Conservation (phyloP, 1,139 yeast species). For the Wickerhamomyces sp. region DNA sequence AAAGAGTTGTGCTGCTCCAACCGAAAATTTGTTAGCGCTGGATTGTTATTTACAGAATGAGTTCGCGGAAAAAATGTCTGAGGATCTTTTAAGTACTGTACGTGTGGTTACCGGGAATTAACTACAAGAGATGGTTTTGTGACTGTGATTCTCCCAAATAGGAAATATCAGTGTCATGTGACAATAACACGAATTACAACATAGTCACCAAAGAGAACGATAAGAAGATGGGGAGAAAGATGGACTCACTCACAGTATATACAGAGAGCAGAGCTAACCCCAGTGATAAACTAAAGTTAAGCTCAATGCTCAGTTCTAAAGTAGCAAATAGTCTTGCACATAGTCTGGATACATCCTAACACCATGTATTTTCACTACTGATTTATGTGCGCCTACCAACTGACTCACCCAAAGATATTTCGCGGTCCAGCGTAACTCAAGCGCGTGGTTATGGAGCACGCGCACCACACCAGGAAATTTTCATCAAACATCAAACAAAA, state of each 20-base stretch:
- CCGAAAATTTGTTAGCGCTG: slow-evolving; percentile 6
- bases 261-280: background rate
- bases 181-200: background rate
- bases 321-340: too few species aligned
- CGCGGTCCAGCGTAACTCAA: too few species aligned
- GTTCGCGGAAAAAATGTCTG: slow-evolving; percentile 9
- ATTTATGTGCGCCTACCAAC: background rate
- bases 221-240: background rate
- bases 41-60: slow-evolving; percentile 1
- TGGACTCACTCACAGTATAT: background rate
- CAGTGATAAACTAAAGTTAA: too few species aligned
- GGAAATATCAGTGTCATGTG: background rate
- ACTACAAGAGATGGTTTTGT: background rate
- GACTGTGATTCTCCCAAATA: background rate
- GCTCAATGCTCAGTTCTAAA: too few species aligned
- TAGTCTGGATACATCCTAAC: background rate
- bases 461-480: background rate
- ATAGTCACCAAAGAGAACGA: background rate
- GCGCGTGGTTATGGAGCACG: background rate
- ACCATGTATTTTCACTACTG: background rate
- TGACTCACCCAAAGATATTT: background rate
- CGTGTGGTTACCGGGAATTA: background rate
- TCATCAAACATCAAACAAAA: slow-evolving; percentile 20
- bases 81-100: background rate
- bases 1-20: slow-evolving; percentile 5